phyloP scores from a whole-genome alignment of 176 grass and related monocot genomes.

The Saccharum officinarum region DNA sequence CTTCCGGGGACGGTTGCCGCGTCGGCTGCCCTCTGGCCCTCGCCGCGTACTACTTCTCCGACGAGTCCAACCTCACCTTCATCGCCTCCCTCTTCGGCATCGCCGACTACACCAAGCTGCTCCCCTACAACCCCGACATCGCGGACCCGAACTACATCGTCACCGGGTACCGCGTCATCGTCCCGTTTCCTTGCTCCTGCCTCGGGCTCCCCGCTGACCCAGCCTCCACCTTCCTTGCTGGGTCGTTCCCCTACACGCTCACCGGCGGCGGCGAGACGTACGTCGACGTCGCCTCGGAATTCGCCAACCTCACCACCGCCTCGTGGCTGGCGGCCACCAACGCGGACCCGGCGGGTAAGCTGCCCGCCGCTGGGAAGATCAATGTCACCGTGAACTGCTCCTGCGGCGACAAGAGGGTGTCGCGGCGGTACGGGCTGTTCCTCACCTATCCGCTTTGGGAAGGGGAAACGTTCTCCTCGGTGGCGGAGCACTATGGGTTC shows the following conservation, averaged over 20 bases:
- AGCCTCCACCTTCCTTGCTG: conserved; percentile 51
- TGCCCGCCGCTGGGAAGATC: conserved; percentile 16
- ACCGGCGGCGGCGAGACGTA: conserved; percentile 31
- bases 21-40: conserved; percentile 52
- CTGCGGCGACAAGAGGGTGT: conserved; percentile 56
- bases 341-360: not conserved
- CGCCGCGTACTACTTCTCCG: conserved; percentile 55
- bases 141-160: conserved; percentile 30
- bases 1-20: conserved; percentile 16
- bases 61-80: conserved; percentile 44
- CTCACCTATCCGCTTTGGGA: conserved; percentile 61
- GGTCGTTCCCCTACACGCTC: conserved; percentile 37
- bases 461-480: conserved; percentile 48
- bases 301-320: conserved; percentile 56
- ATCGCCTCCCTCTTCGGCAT: conserved; percentile 48
- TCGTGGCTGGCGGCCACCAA: conserved; percentile 44
- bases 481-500: conserved; percentile 41
- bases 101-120: not conserved
- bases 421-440: conserved; percentile 59
- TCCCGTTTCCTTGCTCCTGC: conserved; percentile 65
- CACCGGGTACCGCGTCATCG: conserved; percentile 29
- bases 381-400: conserved; percentile 70
- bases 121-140: conserved; percentile 56
- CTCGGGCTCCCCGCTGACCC: conserved; percentile 17
- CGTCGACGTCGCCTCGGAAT: conserved; percentile 7